phyloP scores from a whole-genome alignment of 345 rosid genomes.

The Salix arbutifolia region DNA sequence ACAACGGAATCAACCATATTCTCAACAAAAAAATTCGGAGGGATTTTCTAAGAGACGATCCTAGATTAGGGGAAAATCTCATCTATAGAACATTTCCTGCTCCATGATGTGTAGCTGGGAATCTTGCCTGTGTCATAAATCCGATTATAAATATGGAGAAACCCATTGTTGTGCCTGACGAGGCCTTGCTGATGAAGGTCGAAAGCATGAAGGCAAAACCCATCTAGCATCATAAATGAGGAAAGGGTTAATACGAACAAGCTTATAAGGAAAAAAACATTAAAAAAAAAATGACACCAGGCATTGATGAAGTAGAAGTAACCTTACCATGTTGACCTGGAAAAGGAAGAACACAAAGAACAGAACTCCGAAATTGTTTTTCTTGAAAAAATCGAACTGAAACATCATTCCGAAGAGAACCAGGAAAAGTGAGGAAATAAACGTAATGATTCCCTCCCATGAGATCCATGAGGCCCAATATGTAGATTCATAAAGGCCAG shows the following conservation, averaged over 20 bases:
- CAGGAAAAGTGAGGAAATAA: conserved; percentile 66
- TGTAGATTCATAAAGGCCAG: conserved; percentile 87
- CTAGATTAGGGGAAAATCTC: neutral
- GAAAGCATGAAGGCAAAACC: conserved; percentile 85
- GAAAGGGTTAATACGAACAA: conserved; percentile 3
- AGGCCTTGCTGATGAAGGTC: conserved; percentile 70
- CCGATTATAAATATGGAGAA: conserved; percentile 74
- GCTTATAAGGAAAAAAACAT: neutral
- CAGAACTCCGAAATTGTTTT: conserved; percentile 68
- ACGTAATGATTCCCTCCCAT: conserved; percentile 69
- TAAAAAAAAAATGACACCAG: neutral
- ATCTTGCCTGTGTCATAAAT: conserved; percentile 70
- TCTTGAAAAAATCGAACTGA: conserved; percentile 82
- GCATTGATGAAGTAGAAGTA: neutral
- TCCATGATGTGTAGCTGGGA: conserved; percentile 9
- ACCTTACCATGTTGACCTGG: conserved; percentile 75
- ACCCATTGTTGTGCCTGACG: conserved; percentile 72
- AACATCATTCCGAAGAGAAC: conserved; percentile 93
- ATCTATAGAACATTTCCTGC: neutral
- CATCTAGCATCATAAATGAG: conserved; percentile 44
- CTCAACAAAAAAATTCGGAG: neutral
- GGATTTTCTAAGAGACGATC: neutral
- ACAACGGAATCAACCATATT: neutral
- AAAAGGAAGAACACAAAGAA: conserved; percentile 80
- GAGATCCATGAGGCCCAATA: conserved; percentile 87